phyloP scores from a whole-genome alignment of 306 rosid species.

The Lablab purpureus region DNA sequence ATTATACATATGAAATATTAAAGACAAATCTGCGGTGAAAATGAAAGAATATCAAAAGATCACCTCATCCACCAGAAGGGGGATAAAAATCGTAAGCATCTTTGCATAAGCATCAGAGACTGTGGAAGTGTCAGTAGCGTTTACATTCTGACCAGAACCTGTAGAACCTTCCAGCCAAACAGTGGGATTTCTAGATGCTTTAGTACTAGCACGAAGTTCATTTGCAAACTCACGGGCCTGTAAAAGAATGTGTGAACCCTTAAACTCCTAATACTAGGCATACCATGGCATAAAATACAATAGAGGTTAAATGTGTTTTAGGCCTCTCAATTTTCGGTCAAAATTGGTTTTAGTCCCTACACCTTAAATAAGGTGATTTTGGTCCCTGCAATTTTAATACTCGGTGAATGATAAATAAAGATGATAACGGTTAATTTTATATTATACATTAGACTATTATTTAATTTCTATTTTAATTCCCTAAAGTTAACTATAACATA shows the following conservation, averaged over 20 bases:
- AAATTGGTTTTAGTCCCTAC: not conserved
- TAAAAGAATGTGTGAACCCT: slow-evolving; percentile 41
- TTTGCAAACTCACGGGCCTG: slow-evolving; percentile 99
- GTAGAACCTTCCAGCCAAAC: slow-evolving; percentile 96
- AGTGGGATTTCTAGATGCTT: slow-evolving; percentile 93
- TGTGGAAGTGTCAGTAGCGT: slow-evolving; percentile 91
- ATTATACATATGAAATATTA: slow-evolving; percentile 43
- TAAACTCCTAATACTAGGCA: slow-evolving; percentile 17
- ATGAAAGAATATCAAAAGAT: slow-evolving; percentile 40
- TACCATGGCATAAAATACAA: slow-evolving; percentile 20
- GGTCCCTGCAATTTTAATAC: not conserved
- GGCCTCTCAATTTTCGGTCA: not conserved
- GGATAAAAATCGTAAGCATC: slow-evolving; percentile 97
- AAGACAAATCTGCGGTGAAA: slow-evolving; percentile 18
- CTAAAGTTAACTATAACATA: not conserved
- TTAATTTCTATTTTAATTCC: too few relatives aligned
- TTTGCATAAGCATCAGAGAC: slow-evolving; percentile 98
- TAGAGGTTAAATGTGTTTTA: not conserved
- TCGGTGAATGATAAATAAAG: not conserved
- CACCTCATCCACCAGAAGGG: slow-evolving; percentile 99
- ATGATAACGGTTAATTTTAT: too few relatives aligned
- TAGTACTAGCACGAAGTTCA: slow-evolving; percentile 98
- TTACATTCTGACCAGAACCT: slow-evolving; percentile 89
- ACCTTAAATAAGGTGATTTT: not conserved
- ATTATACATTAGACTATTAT: too few relatives aligned